A percentile compares a stretch with the other conserved stretches of the same genome.
phyloP scores from a whole-genome alignment of 345 rosid species.

The Eucalyptus pumila region DNA sequence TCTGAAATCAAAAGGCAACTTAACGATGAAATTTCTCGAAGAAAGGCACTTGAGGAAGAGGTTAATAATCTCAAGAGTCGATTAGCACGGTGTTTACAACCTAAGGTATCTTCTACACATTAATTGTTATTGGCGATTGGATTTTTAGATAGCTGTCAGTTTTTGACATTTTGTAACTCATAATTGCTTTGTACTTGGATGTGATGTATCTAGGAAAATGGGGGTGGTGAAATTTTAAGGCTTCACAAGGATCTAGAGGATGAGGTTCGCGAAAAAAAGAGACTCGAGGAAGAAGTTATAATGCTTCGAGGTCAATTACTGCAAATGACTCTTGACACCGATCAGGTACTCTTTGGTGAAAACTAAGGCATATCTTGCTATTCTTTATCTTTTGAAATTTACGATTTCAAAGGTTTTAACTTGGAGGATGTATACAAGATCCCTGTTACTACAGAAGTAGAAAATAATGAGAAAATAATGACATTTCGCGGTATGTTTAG shows the following conservation, averaged over 20 bases:
- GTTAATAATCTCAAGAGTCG: constrained; percentile 52
- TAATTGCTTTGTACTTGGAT: not conserved
- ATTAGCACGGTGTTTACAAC: constrained; percentile 31
- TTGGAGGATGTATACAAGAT: not conserved
- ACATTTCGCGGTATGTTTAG: not conserved
- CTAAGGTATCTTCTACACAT: constrained; percentile 42
- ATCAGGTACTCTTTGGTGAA: constrained; percentile 45
- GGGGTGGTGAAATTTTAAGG: constrained; percentile 56
- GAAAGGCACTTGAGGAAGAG: constrained; percentile 85
- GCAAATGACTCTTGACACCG: constrained; percentile 85
- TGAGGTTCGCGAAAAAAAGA: constrained; percentile 61
- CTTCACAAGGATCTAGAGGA: constrained; percentile 72
- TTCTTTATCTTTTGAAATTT: not conserved
- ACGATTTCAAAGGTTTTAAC: not conserved
- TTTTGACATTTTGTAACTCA: not conserved
- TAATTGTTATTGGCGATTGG: not conserved
- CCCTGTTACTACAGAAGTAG: not conserved
- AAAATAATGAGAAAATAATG: not conserved
- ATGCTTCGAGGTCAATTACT: constrained; percentile 65
- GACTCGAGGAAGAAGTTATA: constrained; percentile 76
- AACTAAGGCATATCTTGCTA: not conserved
- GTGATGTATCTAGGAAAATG: constrained; percentile 40
- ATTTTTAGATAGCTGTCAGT: not conserved
- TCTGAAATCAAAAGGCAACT: constrained; percentile 42
- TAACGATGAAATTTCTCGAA: constrained; percentile 51